Evolutionary conservation across 768 basidiomycete species (phyloP), one percentile per base, ranked within the genome.

Genomic region (Boletus speciosus): DNA sequence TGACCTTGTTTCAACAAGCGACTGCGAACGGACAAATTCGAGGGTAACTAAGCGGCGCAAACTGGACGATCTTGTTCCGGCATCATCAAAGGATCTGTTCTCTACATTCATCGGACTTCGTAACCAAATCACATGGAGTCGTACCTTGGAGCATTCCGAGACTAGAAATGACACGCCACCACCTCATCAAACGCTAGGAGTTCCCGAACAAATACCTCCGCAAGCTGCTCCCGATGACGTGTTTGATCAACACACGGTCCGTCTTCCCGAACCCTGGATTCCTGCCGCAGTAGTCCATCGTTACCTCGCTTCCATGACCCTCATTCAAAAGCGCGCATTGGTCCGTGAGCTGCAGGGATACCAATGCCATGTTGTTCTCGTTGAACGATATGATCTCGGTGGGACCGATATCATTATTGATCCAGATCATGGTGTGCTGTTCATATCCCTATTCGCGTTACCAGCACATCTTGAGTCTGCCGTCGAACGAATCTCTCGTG

Each of bases 371-470:
- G 71, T 90, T 23, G 76, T 80, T 29, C 76, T 91, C 12, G 76
- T 84, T 4, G 90, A 92, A 63, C 81, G 90, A 34, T 79, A 81
- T 12, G 67, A 71, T 47, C 76, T 90, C 3, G 75, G 70, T 47
- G 84, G 81, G 29, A 78, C 76, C 10, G 86, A 92, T 64, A 71
- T 93, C 31, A 80, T 90, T 54, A 59, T 90, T 19, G 87, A 90
- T 66, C 77, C 80, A 2, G 76, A 82, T 54, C 77, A 79, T 52
- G 81, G 83, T 5, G 68, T 88, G 23, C 59, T 87, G 29, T 80
- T 84, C 58, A 54, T 75, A 23, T 59, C 74, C 23, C 62, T 83
- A 15, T 65, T 76, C 14, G 62, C 71, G 12, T 73, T 90, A 7
- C 80, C 86, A 1, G 73, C 80, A 2, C 69, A 77, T 34, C 72